A percentile compares a stretch with the other conserved stretches of the same genome.
Evolutionary conservation across 1,139 yeast species (phyloP).

Genomic region (Sugiyamaella pinicola): DNA sequence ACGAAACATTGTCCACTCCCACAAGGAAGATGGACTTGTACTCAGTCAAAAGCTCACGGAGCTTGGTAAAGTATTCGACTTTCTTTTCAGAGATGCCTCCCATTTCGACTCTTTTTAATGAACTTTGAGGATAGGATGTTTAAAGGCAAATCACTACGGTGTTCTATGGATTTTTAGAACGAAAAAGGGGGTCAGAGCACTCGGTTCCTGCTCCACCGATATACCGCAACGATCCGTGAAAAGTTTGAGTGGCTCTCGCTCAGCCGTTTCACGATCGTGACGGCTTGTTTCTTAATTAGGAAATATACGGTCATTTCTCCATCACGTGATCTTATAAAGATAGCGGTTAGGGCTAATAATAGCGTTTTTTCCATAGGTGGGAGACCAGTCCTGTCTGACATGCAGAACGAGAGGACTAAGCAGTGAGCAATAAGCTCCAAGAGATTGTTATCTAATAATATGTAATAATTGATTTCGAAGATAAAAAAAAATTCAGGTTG

Average conservation of each 20-base stretch:
- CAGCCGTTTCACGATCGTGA: background rate
- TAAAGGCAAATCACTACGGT: slow-evolving; percentile 58
- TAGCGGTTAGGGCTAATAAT: background rate
- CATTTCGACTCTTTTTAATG: slow-evolving; percentile 79
- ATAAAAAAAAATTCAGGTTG: too few species aligned
- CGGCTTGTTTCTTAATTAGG: background rate
- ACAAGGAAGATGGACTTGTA: slow-evolving; percentile 98
- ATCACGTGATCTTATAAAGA: too few species aligned
- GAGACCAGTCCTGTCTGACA: too few species aligned
- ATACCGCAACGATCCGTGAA: background rate
- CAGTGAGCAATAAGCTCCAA: too few species aligned
- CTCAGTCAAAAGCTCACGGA: slow-evolving; percentile 93
- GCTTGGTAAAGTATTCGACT: slow-evolving; percentile 90
- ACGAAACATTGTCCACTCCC: slow-evolving; percentile 99
- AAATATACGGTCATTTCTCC: background rate
- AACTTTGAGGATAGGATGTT: slow-evolving; percentile 84
- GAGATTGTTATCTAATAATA: too few species aligned
- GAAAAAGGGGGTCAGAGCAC: background rate
- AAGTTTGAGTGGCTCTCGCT: background rate
- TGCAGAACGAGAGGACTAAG: too few species aligned
- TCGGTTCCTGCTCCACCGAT: slow-evolving; percentile 2
- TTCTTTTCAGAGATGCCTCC: slow-evolving; percentile 99
- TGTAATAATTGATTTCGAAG: too few species aligned
- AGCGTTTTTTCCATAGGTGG: too few species aligned
- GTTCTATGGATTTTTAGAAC: slow-evolving; percentile 2